A percentile compares a stretch with the other conserved stretches of the same genome.
phyloP scores from a whole-genome alignment of 768 basidiomycete species.

The Mycena metata region DNA sequence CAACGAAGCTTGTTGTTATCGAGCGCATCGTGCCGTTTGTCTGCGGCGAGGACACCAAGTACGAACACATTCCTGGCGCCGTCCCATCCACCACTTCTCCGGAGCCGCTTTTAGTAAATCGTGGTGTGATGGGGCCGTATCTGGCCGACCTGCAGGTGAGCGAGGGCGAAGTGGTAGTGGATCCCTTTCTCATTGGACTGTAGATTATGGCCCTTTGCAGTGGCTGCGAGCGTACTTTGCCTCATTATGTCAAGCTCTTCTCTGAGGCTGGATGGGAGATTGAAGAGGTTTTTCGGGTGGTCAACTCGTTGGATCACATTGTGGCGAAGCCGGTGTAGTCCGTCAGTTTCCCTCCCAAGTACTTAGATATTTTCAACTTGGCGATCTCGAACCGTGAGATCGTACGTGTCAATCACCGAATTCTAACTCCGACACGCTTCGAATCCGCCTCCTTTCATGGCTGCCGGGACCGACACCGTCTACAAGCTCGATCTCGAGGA shows the following conservation, averaged over 20 bases:
- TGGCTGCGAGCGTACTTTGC: conserved; percentile 27
- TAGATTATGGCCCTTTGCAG: conserved; percentile 29
- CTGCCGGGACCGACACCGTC: conserved; percentile 8
- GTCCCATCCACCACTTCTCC: conserved; percentile 1
- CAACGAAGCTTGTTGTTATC: not conserved
- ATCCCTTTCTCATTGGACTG: too few species aligned
- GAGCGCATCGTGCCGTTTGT: conserved; percentile 10
- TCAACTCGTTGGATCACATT: conserved; percentile 4
- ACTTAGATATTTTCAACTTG: too few species aligned
- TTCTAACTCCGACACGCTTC: not conserved
- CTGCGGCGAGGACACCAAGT: conserved; percentile 5
- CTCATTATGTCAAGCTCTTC: conserved; percentile 9
- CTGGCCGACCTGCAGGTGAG: conserved; percentile 31
- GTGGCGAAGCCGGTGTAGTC: conserved; percentile 4
- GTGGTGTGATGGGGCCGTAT: conserved; percentile 11
- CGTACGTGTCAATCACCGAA: too few species aligned
- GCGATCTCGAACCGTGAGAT: too few species aligned
- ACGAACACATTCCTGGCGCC: conserved; percentile 11
- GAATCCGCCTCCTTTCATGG: not conserved
- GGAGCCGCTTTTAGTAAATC: conserved; percentile 22
- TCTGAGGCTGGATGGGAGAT: conserved; percentile 29
- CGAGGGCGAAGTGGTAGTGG: too few species aligned
- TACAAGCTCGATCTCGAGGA: conserved; percentile 43
- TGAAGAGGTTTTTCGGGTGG: conserved; percentile 12
- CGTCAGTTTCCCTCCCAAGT: too few species aligned